Conservation (phyloP, 108 stramenopile species). For the Fragilariopsis cylindrus region DNA sequence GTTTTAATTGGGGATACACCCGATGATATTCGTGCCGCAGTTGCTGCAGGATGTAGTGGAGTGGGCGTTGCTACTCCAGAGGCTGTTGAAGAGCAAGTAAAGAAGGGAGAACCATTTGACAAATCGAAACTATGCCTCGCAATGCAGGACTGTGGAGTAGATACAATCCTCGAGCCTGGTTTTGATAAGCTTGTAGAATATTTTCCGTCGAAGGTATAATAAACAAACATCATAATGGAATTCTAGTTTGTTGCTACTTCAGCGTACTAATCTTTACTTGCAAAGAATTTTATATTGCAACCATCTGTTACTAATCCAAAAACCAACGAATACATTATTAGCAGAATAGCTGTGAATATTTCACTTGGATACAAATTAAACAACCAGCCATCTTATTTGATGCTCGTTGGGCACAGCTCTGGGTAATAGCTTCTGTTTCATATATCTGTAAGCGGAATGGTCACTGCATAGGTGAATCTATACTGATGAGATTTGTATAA, state of each 20-base stretch:
- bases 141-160: constrained; percentile 70
- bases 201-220: constrained; percentile 28
- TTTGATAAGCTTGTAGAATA: constrained; percentile 57
- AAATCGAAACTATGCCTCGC: constrained; percentile 39
- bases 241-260: not conserved
- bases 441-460: no score
- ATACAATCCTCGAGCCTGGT: constrained; percentile 60
- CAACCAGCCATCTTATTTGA: no score
- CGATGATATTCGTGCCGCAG: constrained; percentile 85
- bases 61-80: constrained; percentile 88
- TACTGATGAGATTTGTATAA: no score
- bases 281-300: no score
- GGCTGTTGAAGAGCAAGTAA: constrained; percentile 44
- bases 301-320: no score
- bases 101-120: constrained; percentile 40
- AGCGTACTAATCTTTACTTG: no score
- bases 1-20: constrained; percentile 91
- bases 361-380: no score
- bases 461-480: no score
- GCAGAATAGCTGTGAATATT: no score
- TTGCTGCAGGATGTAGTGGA: constrained; percentile 68
- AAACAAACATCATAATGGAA: not conserved
- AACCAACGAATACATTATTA: no score
- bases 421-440: no score
- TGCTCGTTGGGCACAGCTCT: no score